phyloP scores from a whole-genome alignment of 75 land plant species.

The Azolla pinnata region DNA sequence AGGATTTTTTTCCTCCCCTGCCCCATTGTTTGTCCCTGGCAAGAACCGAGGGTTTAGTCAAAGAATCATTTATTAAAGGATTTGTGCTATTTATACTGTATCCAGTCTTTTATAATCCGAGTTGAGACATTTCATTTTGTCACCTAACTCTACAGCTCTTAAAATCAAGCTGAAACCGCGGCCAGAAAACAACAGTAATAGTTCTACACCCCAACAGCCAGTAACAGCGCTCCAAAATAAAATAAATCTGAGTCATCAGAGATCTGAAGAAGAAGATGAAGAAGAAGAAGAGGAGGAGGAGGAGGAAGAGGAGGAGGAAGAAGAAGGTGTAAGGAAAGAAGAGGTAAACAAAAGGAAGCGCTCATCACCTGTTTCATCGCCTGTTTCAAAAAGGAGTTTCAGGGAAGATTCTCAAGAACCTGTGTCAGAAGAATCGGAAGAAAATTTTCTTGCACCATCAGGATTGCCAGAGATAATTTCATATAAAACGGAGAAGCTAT shows the following conservation, averaged over 20 bases:
- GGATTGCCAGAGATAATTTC: slow-evolving; percentile 22
- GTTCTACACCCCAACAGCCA: slow-evolving; percentile 3
- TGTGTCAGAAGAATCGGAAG: slow-evolving; percentile 10
- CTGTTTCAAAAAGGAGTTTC: slow-evolving; percentile 7
- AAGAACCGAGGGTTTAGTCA: too few species aligned
- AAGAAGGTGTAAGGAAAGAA: slow-evolving; percentile 5
- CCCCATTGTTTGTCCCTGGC: too few species aligned
- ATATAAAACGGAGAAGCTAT: slow-evolving; percentile 13
- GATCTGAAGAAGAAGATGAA: slow-evolving; percentile 8
- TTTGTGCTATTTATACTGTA: too few species aligned
- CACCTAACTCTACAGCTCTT: background rate
- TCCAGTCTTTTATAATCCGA: too few species aligned
- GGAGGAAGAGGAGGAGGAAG: slow-evolving; percentile 6
- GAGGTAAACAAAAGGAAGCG: slow-evolving; percentile 17
- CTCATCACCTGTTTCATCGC: slow-evolving; percentile 10
- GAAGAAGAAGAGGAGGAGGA: slow-evolving; percentile 13
- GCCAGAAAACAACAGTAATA: background rate
- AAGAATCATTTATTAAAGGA: too few species aligned
- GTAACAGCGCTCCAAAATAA: background rate
- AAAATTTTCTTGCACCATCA: slow-evolving; percentile 10
- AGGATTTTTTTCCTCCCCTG: too few species aligned
- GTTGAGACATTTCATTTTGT: too few species aligned
- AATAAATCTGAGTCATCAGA: background rate
- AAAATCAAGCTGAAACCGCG: slow-evolving; percentile 8
- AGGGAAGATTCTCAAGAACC: slow-evolving; percentile 5